Evolutionary conservation across 805 yeast species (phyloP).

Genomic region (Priceomyces medius): DNA sequence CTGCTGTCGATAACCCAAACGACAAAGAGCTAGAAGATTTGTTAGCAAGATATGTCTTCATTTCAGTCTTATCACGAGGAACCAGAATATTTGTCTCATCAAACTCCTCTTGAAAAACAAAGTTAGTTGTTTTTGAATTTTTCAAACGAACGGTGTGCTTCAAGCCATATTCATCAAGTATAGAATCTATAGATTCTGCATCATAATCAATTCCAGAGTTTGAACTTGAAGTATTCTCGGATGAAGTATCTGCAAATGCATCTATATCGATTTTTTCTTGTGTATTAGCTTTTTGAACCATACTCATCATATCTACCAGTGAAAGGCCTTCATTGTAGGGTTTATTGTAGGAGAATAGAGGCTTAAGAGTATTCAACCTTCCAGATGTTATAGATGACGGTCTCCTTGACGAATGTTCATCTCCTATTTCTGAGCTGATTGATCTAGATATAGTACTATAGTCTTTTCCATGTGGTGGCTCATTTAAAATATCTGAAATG

Average conservation of each 20-base stretch:
- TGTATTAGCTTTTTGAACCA: background rate
- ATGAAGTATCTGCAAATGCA: constrained; percentile 42
- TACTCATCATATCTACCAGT: background rate
- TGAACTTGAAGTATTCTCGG: constrained; percentile 15
- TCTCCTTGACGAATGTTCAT: background rate
- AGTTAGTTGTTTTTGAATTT: constrained; percentile 7
- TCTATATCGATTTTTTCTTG: constrained; percentile 14
- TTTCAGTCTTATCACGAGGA: background rate
- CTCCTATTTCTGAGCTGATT: background rate
- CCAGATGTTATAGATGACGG: background rate
- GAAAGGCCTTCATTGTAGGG: background rate
- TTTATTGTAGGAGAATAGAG: background rate
- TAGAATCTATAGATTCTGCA: constrained; percentile 30
- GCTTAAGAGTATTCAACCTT: background rate
- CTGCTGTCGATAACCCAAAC: background rate
- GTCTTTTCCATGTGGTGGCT: constrained; percentile 9
- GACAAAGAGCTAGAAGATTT: background rate
- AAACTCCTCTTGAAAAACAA: constrained; percentile 30
- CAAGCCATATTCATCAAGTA: constrained; percentile 26
- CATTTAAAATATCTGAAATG: constrained; percentile 24
- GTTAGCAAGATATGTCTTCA: background rate
- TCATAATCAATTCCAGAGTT: constrained; percentile 11
- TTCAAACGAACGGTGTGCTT: constrained; percentile 9
- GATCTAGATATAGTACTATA: background rate
- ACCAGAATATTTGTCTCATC: constrained; percentile 16